A percentile compares a stretch with the other conserved stretches of the same genome.
Conservation (phyloP, 83 land plant species). For the Picea abies region DNA sequence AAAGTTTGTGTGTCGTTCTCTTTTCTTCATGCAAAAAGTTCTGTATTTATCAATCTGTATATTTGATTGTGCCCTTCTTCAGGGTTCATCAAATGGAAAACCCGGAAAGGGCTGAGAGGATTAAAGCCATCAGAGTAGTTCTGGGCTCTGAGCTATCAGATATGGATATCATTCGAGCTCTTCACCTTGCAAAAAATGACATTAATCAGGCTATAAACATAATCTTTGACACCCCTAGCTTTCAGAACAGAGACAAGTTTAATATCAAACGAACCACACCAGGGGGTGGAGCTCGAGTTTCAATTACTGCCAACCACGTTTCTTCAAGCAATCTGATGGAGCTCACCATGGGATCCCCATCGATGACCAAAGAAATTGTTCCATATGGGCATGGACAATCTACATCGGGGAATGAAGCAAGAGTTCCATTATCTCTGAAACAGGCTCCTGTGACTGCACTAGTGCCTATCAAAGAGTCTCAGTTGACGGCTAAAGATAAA, state of each 20-base stretch:
- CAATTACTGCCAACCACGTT: constrained; percentile 9
- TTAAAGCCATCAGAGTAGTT: constrained; percentile 24
- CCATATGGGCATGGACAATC: not conserved
- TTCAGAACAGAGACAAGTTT: constrained; percentile 8
- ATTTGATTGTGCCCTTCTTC: not conserved
- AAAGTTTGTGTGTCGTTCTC: not conserved
- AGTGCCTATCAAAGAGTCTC: constrained; percentile 5
- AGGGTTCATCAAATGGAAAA: not conserved
- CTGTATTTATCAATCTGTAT: not conserved
- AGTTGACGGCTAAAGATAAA: not conserved
- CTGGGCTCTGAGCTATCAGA: constrained; percentile 27
- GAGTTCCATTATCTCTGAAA: not conserved
- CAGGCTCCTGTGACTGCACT: not conserved
- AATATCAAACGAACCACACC: constrained; percentile 22
- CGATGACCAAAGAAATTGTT: constrained; percentile 12
- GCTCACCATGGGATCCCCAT: not conserved
- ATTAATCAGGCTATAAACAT: constrained; percentile 28
- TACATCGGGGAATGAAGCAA: not conserved
- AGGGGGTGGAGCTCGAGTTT: constrained; percentile 29
- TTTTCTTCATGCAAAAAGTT: not conserved
- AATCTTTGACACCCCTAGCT: constrained; percentile 28
- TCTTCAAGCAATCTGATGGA: not conserved
- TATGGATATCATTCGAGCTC: constrained; percentile 38
- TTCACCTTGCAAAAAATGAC: constrained; percentile 37
- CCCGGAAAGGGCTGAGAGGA: constrained; percentile 21